phyloP scores from a whole-genome alignment of 2,329 filamentous ascomycete species.

The Leptographium flavum region DNA sequence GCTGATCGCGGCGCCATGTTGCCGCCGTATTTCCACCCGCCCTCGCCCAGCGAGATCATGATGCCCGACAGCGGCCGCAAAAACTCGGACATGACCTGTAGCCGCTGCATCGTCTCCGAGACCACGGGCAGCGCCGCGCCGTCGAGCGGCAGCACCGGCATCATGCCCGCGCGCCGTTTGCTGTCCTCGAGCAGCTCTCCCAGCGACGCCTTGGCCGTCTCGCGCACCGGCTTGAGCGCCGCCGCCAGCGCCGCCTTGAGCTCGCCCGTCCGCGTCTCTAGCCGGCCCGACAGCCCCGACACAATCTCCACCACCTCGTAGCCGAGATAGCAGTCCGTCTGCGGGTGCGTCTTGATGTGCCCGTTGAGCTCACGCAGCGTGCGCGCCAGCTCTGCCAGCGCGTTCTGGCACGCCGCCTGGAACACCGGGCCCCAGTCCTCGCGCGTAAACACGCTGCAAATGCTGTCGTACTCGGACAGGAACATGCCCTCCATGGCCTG shows the following conservation, averaged over 20 bases:
- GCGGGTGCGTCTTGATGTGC: constrained; percentile 74
- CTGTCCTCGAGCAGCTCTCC: constrained; percentile 74
- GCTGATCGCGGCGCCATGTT: constrained; percentile 16
- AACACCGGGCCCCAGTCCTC: constrained; percentile 76
- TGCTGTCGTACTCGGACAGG: constrained; percentile 77
- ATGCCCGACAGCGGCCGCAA: constrained; percentile 76
- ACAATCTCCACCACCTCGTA: constrained; percentile 93
- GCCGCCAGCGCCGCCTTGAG: constrained; percentile 73
- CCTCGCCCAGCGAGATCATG: constrained; percentile 82
- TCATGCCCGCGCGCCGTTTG: constrained; percentile 48
- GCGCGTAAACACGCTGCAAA: constrained; percentile 71
- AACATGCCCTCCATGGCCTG: constrained; percentile 80
- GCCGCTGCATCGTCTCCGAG: constrained; percentile 68
- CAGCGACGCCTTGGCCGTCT: constrained; percentile 80
- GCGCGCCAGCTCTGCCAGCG: constrained; percentile 69
- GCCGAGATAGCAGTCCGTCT: constrained; percentile 85
- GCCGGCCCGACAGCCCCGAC: constrained; percentile 58
- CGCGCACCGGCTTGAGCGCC: constrained; percentile 74
- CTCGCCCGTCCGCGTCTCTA: constrained; percentile 65
- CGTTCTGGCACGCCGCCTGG: constrained; percentile 60
- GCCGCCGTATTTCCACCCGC: constrained; percentile 60
- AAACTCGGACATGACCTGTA: constrained; percentile 80
- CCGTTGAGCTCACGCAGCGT: constrained; percentile 80
- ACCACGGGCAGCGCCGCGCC: constrained; percentile 67
- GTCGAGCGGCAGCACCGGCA: constrained; percentile 61